Conservation (phyloP, 1,284 basidiomycete species). For the Microbotryum silenes-acaulis region DNA sequence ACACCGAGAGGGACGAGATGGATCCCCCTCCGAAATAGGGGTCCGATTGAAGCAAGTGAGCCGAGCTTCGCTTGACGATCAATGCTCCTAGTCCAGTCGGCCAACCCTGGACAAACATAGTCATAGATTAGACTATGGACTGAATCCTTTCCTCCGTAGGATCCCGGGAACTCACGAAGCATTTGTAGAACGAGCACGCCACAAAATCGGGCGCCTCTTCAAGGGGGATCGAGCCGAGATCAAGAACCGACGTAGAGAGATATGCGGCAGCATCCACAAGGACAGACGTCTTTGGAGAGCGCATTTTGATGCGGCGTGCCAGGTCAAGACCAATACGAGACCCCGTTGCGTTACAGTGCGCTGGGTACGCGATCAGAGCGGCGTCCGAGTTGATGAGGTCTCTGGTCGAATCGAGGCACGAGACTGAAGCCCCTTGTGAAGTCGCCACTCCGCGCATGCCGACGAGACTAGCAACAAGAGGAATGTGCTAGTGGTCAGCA, state of each 20-base stretch:
- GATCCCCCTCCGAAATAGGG: slow-evolving; percentile 80
- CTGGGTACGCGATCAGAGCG: slow-evolving; percentile 25
- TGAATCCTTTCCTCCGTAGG: fast-evolving
- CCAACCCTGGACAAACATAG: slow-evolving; percentile 47
- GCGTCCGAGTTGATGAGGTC: slow-evolving; percentile 12
- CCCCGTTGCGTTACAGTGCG: slow-evolving; percentile 29
- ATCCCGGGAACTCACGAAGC: slow-evolving; percentile 49
- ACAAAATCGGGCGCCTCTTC: slow-evolving; percentile 71
- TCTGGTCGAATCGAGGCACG: slow-evolving; percentile 49
- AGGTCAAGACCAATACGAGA: slow-evolving; percentile 13
- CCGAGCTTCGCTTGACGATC: slow-evolving; percentile 60
- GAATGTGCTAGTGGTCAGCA: neutral
- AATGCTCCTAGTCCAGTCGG: slow-evolving; percentile 76
- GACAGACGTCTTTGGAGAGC: slow-evolving; percentile 18
- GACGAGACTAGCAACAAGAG: slow-evolving; percentile 53
- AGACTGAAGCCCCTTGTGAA: slow-evolving; percentile 50
- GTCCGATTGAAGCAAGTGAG: slow-evolving; percentile 47
- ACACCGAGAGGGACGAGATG: slow-evolving; percentile 70
- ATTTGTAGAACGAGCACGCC: slow-evolving; percentile 77
- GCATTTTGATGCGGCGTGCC: slow-evolving; percentile 16
- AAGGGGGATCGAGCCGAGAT: slow-evolving; percentile 65
- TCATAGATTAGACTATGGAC: neutral
- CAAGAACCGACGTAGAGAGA: slow-evolving; percentile 53
- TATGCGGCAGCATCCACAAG: slow-evolving; percentile 35
- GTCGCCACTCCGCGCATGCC: slow-evolving; percentile 65